Base-by-base conservation (phyloP, 1,139 yeast species). In the Hyphopichia khmerensis region DNA sequence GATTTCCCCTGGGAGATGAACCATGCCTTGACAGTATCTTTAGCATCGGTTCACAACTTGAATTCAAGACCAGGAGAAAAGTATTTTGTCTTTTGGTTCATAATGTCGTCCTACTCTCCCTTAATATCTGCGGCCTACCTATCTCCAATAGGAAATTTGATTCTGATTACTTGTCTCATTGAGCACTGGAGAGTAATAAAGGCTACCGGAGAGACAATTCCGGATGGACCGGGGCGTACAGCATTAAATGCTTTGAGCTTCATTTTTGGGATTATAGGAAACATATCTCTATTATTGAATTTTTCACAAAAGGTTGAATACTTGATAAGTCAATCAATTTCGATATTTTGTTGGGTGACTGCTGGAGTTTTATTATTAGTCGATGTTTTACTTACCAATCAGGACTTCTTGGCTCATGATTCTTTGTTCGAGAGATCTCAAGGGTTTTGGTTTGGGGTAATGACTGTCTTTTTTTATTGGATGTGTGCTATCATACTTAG, bases 381-480 rank as follows among this genome's bases (percentile, higher is more conserved):
- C 0, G 80, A 79, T 17, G 61, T 82, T 0, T 52, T 80, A 46
- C 54, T 62, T 35, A 61, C 58, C 40, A 66, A 56, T 53, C 49
- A 35, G 31, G 44, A 48, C 7, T 53, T 53, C 33, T 46, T 45
- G 35, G 53, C 51, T 15, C 41, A 41, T 2, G 35, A 47, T 36
- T 42, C 55, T 3, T 29, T 43, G 11, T 64, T 59, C 44, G 26
- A 24, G 1, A 59, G 70, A 3, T 73, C 88, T 0, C 84, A 80
- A 50, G 96, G 95, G 1, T 89, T 77, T 55, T 89, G 90, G 88
- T 84, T 75, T 59, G 95, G 89, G 0, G 77, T 78, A 1, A 67
- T 84, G 48, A 85, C 95, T 0, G 72, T 80, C 3, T 66, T 72
- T 2, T 60, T 86, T 27, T 88, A 89, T 59, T 74, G 79, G 45